A percentile compares a stretch with the other conserved stretches of the same genome.
phyloP scores from a whole-genome alignment of 2,329 filamentous ascomycete genomes.

The Cladobotryum protrusum region DNA sequence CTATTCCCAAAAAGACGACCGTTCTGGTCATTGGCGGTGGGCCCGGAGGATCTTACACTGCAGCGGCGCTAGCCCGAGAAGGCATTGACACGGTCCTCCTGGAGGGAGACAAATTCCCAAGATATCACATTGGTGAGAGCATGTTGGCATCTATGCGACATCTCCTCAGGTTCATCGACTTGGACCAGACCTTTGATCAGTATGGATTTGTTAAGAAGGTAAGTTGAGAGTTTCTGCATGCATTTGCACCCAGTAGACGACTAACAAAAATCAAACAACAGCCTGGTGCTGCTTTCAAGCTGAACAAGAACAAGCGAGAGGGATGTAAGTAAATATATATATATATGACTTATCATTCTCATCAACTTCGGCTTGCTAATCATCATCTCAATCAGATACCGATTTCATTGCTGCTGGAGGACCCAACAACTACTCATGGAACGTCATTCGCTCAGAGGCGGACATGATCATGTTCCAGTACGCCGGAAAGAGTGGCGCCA shows the following conservation, averaged over 20 bases:
- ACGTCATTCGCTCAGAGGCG: conserved; percentile 39
- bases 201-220: conserved; percentile 37
- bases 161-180: conserved; percentile 37
- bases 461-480: conserved; percentile 38
- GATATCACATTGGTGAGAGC: conserved; percentile 32
- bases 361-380: neutral
- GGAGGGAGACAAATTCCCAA: conserved; percentile 37
- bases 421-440: conserved; percentile 34
- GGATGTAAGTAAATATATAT: conserved; percentile 23
- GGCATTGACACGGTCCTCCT: conserved; percentile 38
- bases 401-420: conserved; percentile 35
- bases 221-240: neutral
- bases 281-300: conserved; percentile 32
- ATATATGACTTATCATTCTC: neutral
- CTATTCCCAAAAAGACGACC: conserved; percentile 19
- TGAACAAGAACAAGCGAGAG: conserved; percentile 25
- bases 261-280: neutral
- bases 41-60: conserved; percentile 40
- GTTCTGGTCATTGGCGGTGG: conserved; percentile 41
- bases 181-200: conserved; percentile 31
- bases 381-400: conserved; percentile 26
- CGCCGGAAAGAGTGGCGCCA: conserved; percentile 31
- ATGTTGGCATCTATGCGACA: conserved; percentile 33
- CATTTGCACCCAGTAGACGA: neutral
- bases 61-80: conserved; percentile 37